phyloP scores from a whole-genome alignment of 192 early-diverging fungal genomes.

The Backusella liffmaniae region DNA sequence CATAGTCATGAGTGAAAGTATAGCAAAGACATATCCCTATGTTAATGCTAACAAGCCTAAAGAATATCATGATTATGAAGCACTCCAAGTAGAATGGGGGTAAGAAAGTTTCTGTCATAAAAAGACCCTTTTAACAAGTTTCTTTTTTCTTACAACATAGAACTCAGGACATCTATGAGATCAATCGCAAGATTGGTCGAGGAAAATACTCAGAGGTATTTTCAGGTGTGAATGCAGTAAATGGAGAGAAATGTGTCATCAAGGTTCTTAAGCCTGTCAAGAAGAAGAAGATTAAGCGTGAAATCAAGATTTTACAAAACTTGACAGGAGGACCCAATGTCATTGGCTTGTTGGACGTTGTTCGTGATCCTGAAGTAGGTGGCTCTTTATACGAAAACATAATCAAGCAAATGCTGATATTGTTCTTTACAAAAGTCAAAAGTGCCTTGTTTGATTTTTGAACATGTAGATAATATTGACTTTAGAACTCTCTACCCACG shows the following conservation, averaged over 20 bases:
- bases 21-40: conserved; percentile 88
- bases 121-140: not conserved
- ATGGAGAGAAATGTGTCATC: conserved; percentile 90
- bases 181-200: conserved; percentile 93
- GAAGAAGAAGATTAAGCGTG: conserved; percentile 99
- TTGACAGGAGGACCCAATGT: conserved; percentile 93
- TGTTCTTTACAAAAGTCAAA: conserved; percentile 62
- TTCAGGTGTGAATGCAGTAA: conserved; percentile 88
- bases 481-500: conserved; percentile 96
- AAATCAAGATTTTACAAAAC: conserved; percentile 99
- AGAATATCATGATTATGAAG: conserved; percentile 97
- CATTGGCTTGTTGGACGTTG: conserved; percentile 89
- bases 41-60: conserved; percentile 77
- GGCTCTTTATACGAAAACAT: too few species aligned
- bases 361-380: conserved; percentile 86
- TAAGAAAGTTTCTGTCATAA: conserved; percentile 31
- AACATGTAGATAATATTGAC: conserved; percentile 95
- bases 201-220: conserved; percentile 99
- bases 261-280: conserved; percentile 99
- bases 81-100: conserved; percentile 91
- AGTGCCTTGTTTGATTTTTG: conserved; percentile 95
- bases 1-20: conserved; percentile 31
- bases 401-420: too few species aligned
- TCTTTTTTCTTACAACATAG: conserved; percentile 28
- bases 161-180: conserved; percentile 95